These are phyloP conservation scores for Tylopilus plumbeoviolaceoides DNA, from an alignment of 768 basidiomycete genomes.

Conservation along the genomic window DNA sequence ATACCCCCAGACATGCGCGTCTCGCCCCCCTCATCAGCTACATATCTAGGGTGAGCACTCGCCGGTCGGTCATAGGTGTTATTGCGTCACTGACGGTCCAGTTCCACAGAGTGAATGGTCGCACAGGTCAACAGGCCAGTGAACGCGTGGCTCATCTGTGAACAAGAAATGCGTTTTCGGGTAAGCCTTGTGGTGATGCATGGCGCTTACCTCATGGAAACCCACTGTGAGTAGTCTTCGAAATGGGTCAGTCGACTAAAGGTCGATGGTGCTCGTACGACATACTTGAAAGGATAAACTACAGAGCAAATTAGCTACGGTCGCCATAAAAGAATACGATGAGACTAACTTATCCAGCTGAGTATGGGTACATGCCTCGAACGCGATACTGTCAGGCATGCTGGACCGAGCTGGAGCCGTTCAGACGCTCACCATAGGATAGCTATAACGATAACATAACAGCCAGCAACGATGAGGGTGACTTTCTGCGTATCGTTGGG, in stretches of 20 bases:
- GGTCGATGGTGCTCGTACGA: constrained; percentile 6
- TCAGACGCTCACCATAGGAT: constrained; percentile 62
- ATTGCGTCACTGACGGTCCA: constrained; percentile 63
- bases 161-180: neutral
- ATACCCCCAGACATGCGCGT: constrained; percentile 88
- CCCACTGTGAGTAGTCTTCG: constrained; percentile 77
- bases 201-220: constrained; percentile 70
- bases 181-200: constrained; percentile 4
- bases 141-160: constrained; percentile 82
- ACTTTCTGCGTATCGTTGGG: constrained; percentile 70
- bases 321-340: neutral
- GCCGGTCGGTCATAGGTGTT: neutral
- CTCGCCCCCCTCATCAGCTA: constrained; percentile 85
- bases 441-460: constrained; percentile 70
- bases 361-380: constrained; percentile 75
- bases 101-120: constrained; percentile 78
- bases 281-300: constrained; percentile 94
- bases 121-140: constrained; percentile 81
- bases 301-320: constrained; percentile 9
- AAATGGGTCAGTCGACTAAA: constrained; percentile 14
- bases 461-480: constrained; percentile 77
- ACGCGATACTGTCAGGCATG: constrained; percentile 1
- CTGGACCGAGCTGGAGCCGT: neutral
- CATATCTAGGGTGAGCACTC: constrained; percentile 7
- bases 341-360: constrained; percentile 63